Base-by-base conservation (phyloP, 805 yeast species). In the Alloascoidea hylecoeti region DNA sequence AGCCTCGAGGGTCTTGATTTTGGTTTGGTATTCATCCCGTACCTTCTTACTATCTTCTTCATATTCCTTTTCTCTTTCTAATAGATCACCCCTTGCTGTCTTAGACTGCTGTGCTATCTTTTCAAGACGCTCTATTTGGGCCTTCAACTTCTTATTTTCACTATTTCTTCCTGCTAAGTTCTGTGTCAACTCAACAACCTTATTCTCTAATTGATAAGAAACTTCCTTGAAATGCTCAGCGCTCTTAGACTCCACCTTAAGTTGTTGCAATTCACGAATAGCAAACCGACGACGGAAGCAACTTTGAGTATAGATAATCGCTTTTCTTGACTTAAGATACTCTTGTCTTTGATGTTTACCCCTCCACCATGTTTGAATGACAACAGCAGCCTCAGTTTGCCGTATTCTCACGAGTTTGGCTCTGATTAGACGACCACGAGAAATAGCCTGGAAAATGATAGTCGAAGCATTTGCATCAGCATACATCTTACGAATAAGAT, bases 161-260 rank as follows among this genome's bases (percentile, higher is more conserved):
- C 74, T 81, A 17, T 81, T 78, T 55, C 83, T 82, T 28, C 75
- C 60, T 0, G 95, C 74, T 43, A 89, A 66, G 6, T 79, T 71
- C 52, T 89, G 94, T 3, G 96, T 89, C 48, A 92, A 72, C 58
- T 88, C 94, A 46, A 92, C 86, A 14, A 94, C 96, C 66, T 94
- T 92, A 60, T 92, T 92, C 58, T 92, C 99, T 50, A 94, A 70
- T 55, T 81, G 75, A 61, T 85, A 92, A 50, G 95, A 86, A 32
- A 84, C 94, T 56, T 89, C 95, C 58, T 84, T 75, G 63, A 84
- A 70, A 53, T 80, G 94, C 54, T 79, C 78, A 35, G 85, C 94
- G 12, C 95, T 84, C 55, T 84, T 84, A 19, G 96, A 95, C 46
- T 92, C 97, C n/a, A 68, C 69, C 54, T 75, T 82, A 56, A 85